These are phyloP conservation scores for Malus hybrid DNA, from an alignment of 331 rosid species.

Conservation along the genomic window DNA sequence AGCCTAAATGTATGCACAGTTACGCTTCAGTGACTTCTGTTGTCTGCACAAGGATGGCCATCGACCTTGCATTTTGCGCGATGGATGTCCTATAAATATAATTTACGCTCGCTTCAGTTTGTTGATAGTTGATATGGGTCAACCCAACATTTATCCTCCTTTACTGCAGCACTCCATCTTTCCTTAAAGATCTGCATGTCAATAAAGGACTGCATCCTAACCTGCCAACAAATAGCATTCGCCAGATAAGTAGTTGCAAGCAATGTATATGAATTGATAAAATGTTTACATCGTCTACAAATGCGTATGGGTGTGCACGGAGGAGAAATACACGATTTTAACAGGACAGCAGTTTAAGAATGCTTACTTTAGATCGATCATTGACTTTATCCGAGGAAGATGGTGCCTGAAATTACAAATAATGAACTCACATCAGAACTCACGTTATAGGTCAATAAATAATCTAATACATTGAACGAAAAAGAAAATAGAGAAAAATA, in stretches of 20 bases:
- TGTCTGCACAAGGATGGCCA: conserved; percentile 1
- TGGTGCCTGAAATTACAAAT: conserved; percentile 37
- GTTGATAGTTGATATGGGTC: conserved; percentile 38
- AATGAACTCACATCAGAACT: conserved; percentile 1
- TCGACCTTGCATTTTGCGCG: background rate
- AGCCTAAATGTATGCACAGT: background rate
- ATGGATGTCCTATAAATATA: background rate
- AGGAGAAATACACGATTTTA: background rate
- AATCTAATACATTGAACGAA: background rate
- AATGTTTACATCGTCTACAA: background rate
- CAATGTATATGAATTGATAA: background rate
- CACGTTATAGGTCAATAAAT: background rate
- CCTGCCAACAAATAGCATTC: conserved; percentile 17
- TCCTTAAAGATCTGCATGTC: conserved; percentile 40
- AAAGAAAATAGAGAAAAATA: background rate
- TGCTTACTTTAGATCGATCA: conserved; percentile 51
- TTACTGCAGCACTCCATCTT: conserved; percentile 35
- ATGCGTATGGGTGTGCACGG: background rate
- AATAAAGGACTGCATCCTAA: conserved; percentile 32
- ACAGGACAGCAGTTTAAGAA: background rate
- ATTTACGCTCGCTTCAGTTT: conserved; percentile 21
- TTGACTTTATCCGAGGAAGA: conserved; percentile 13
- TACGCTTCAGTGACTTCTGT: background rate
- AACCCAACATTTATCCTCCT: conserved; percentile 32
- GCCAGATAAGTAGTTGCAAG: background rate